Base-by-base conservation (phyloP, 768 basidiomycete species). In the Lentinula lateritia region DNA sequence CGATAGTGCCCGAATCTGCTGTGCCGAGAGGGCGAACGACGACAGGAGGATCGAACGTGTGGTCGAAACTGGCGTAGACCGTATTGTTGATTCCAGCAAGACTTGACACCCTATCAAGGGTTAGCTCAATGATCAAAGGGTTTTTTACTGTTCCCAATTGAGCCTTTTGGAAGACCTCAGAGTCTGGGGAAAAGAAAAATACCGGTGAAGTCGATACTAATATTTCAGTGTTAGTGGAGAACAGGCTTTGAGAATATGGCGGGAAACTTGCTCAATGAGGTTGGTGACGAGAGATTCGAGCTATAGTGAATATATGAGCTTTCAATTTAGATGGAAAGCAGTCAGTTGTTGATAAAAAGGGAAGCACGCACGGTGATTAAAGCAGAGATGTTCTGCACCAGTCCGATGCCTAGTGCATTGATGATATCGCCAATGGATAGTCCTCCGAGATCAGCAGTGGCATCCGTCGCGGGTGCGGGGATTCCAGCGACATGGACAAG, bases 1-100 rank as follows among this genome's bases (percentile, higher is more conserved):
- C 68, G 62, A 89, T 80, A 15, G 67, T 74, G 2, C 87, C 87
- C 28, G 83, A 85, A 69, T 87, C 87, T 53, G 80, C 81, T 1
- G 78, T 80, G 48, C 79, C 74, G 35, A 77, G 69, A 50, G 79
- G 75, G 6, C 80, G 76, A 2, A 86, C 80, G 20, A 84, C 73
- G 46, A 84, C 74, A 50, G 83, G 83, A 43, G 65, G 73, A 58
- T 77, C 66, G 74, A 88, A 89, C 4, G 77, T 74, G 63, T 86
- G 82, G 63, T 80, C 77, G 69, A 89, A 88, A 48, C 76, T 76
- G 18, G 87, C 86, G 65, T 78, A 88, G 38, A 74, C 77, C 41
- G 80, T 78, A 13, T 78, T 81, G 60, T 85, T 78, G 53, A 89
- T 70, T 0, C 81, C 80, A 3, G 80, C 80, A 54, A 78, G 68